Conservation (phyloP, 2,329 filamentous ascomycete species). For the Phialophora macrospora region DNA sequence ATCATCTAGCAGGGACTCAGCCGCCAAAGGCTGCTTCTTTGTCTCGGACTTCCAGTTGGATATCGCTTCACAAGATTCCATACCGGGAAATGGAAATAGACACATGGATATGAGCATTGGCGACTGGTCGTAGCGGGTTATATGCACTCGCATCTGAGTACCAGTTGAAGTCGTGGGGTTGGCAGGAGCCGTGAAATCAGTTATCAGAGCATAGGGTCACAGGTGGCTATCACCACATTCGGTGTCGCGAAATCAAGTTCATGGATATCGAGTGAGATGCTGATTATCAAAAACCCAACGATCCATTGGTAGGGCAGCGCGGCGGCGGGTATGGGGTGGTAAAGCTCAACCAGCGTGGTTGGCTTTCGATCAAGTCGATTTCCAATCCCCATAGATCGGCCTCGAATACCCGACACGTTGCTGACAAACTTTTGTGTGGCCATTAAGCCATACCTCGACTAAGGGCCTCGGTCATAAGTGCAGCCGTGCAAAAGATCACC, state of each 20-base stretch:
- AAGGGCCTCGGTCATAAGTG: neutral
- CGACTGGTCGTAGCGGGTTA: neutral
- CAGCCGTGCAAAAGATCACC: neutral
- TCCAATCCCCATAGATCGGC: constrained; percentile 16
- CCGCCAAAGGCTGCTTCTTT: neutral
- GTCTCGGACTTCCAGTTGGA: neutral
- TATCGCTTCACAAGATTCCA: neutral
- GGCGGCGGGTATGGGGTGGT: neutral
- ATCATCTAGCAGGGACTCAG: neutral
- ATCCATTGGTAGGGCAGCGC: neutral
- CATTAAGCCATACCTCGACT: neutral
- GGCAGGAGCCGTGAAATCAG: neutral
- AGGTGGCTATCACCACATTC: neutral
- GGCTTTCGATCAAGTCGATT: constrained; percentile 5
- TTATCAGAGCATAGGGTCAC: neutral
- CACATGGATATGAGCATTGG: neutral
- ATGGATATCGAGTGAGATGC: neutral
- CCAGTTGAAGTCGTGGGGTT: neutral
- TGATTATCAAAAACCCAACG: neutral
- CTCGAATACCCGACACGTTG: constrained; percentile 1
- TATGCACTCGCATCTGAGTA: neutral
- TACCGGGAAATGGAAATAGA: constrained; percentile 6
- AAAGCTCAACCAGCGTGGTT: neutral
- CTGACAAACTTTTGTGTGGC: constrained; percentile 14
- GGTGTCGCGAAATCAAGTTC: neutral